Evolutionary conservation across 208 protist species (phyloP).

Genomic region (Trypanosoma grayi): DNA sequence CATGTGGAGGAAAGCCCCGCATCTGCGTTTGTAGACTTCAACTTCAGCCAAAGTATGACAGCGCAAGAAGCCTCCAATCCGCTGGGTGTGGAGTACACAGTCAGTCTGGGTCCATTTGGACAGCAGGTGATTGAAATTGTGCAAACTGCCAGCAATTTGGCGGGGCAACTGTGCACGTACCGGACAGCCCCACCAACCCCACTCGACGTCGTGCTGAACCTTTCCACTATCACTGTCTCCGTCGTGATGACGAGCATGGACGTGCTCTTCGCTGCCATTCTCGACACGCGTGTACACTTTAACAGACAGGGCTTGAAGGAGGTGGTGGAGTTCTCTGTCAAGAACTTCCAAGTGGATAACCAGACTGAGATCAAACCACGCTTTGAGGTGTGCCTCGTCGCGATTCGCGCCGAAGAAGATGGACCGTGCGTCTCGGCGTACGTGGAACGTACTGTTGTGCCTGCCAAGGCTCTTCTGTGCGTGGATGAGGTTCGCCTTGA

Average conservation of each 20-base stretch:
- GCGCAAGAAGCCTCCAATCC: constrained; percentile 25
- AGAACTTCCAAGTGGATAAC: constrained; percentile 89
- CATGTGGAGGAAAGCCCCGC: too few species aligned
- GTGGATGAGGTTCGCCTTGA: constrained; percentile 79
- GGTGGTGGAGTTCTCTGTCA: constrained; percentile 53
- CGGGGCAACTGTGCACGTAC: constrained; percentile 17
- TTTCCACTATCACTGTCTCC: constrained; percentile 59
- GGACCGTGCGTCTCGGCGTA: constrained; percentile 46
- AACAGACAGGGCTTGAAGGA: constrained; percentile 47
- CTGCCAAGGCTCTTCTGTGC: constrained; percentile 56
- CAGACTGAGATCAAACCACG: constrained; percentile 72
- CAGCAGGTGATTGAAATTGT: constrained; percentile 67
- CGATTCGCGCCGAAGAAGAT: constrained; percentile 44
- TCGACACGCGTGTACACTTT: constrained; percentile 65
- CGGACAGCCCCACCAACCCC: constrained; percentile 33
- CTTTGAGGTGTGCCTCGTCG: constrained; percentile 70
- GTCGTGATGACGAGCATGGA: constrained; percentile 60
- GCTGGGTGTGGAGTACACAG: constrained; percentile 39
- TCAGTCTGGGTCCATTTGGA: constrained; percentile 49
- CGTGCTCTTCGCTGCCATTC: constrained; percentile 66
- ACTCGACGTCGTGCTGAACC: constrained; percentile 59
- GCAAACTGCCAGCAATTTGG: constrained; percentile 11
- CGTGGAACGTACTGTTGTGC: constrained; percentile 51
- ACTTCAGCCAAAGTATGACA: constrained; percentile 23
- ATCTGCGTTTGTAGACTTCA: constrained; percentile 31